Evolutionary conservation across 2,329 filamentous ascomycete species (phyloP).

Genomic region (Acrocalymma vagum): DNA sequence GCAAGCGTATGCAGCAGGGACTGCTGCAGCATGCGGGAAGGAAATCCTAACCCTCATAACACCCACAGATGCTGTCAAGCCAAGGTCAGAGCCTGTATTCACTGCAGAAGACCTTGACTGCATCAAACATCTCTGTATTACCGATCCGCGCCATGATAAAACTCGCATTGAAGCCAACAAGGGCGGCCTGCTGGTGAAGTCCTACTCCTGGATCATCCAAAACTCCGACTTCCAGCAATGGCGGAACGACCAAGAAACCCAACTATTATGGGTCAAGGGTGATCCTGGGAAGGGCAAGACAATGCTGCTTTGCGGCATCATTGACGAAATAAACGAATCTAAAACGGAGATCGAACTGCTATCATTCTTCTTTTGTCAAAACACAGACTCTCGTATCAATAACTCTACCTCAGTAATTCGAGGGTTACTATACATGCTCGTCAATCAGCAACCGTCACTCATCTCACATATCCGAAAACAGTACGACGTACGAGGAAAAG

Average conservation of each 20-base stretch:
- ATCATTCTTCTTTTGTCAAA: slow-evolving; percentile 55
- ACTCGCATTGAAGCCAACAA: background rate
- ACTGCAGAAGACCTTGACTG: no score
- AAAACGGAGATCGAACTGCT: slow-evolving; percentile 20
- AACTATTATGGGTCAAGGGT: slow-evolving; percentile 45
- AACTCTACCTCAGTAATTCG: slow-evolving; percentile 43
- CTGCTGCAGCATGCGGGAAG: no score
- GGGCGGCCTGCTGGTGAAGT: background rate
- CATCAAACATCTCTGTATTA: slow-evolving; percentile 6
- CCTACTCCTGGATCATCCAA: background rate
- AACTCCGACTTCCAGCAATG: background rate
- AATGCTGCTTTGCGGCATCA: slow-evolving; percentile 39
- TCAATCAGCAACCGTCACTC: slow-evolving; percentile 42
- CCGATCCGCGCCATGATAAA: slow-evolving; percentile 21
- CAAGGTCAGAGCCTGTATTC: no score
- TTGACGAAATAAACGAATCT: slow-evolving; percentile 33
- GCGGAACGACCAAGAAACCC: background rate
- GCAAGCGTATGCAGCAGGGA: no score
- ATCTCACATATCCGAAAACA: slow-evolving; percentile 42
- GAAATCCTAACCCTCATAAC: no score
- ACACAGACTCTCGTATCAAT: slow-evolving; percentile 31
- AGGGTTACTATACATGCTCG: slow-evolving; percentile 53
- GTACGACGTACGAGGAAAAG: slow-evolving; percentile 51
- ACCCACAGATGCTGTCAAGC: no score
- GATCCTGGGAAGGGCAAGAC: slow-evolving; percentile 44